Base-by-base conservation (phyloP, 2,329 filamentous ascomycete species). In the Teratosphaeria zuluensis region DNA sequence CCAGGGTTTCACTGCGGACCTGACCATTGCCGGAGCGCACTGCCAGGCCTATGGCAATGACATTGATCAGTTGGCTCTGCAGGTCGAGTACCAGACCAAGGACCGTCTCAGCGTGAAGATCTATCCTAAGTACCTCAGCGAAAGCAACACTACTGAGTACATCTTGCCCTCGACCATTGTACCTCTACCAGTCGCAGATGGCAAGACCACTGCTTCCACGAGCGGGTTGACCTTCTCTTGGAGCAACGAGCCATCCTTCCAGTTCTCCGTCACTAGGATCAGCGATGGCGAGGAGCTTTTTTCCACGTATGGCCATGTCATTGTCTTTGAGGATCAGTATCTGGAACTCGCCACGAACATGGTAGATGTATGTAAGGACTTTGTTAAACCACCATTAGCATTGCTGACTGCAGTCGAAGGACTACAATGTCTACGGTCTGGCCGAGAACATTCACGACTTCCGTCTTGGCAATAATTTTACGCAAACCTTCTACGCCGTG, bases 251-350 rank as follows among this genome's bases (percentile, higher is more conserved):
- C 81, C 82, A 1, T 78, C 77, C 0, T 86, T 86, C 69, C 78
- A 72, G 60, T 84, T 78, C 71, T 80, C 72, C 70, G 78, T 81
- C 64, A 81, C 73, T 61, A 85, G 75, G 60, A 78, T 71, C 71
- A 87, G 73, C 56, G 84, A 69, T 72, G 84, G 82, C 0, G 87
- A 91, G 67, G 78, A 84, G 0, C 74, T 92, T 0, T 91, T 90
- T 68, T 80, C 82, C 9, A 90, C 87, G 0, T 73, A 77, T n/a
- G 84, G 84, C 3, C 82, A 77, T 1, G 80, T 82, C 14, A 73
- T 92, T 14, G 82, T 92, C 0, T 92, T 84, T 66, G 87, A 90
- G 67, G 81, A 91, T 64, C 88, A 92, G 65, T 92, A 90, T 70
- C 81, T 91, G 51, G 88, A 91, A 65, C 86, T 92, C 63, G 79